Conservation (phyloP, 2,329 filamentous ascomycete genomes). For the Erysiphe pulchra region DNA sequence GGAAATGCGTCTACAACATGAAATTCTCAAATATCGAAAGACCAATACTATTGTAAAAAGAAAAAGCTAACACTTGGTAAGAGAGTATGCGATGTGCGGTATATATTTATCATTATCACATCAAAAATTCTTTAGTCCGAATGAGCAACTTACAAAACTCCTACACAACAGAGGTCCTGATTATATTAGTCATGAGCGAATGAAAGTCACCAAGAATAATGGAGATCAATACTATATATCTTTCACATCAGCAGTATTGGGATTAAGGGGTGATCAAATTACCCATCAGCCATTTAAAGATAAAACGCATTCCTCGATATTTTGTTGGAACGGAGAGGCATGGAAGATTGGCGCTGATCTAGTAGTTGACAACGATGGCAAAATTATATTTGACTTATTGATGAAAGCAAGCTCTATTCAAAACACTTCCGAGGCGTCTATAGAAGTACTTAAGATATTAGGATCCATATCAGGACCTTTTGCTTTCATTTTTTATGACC, state of each 20-base stretch:
- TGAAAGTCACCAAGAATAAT: slow-evolving; percentile 10
- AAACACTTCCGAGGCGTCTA: slow-evolving; percentile 1
- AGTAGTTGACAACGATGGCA: slow-evolving; percentile 57
- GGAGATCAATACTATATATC: slow-evolving; percentile 21
- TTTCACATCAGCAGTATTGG: slow-evolving; percentile 69
- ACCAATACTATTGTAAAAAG: too few species aligned
- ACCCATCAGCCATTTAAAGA: slow-evolving; percentile 49
- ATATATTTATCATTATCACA: slow-evolving; percentile 27
- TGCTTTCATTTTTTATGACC: slow-evolving; percentile 67
- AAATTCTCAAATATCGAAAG: too few species aligned
- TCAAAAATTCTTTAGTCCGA: slow-evolving; percentile 10
- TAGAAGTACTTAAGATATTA: slow-evolving; percentile 23
- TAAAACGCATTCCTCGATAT: slow-evolving; percentile 27
- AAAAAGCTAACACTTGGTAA: too few species aligned
- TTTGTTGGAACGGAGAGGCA: slow-evolving; percentile 97
- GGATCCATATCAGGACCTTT: slow-evolving; percentile 55
- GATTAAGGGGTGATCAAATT: slow-evolving; percentile 51
- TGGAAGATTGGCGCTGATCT: slow-evolving; percentile 41
- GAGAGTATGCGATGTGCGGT: slow-evolving; percentile 26
- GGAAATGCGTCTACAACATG: too few species aligned
- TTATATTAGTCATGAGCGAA: slow-evolving; percentile 21
- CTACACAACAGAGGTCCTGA: slow-evolving; percentile 34
- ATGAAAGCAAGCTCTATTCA: slow-evolving; percentile 13
- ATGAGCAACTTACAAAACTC: slow-evolving; percentile 17
- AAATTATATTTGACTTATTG: slow-evolving; percentile 37